Evolutionary conservation across 495 filamentous ascomycete species (phyloP), one percentile per base, ranked within the genome.

Genomic region (Aspergillus hancockii): DNA sequence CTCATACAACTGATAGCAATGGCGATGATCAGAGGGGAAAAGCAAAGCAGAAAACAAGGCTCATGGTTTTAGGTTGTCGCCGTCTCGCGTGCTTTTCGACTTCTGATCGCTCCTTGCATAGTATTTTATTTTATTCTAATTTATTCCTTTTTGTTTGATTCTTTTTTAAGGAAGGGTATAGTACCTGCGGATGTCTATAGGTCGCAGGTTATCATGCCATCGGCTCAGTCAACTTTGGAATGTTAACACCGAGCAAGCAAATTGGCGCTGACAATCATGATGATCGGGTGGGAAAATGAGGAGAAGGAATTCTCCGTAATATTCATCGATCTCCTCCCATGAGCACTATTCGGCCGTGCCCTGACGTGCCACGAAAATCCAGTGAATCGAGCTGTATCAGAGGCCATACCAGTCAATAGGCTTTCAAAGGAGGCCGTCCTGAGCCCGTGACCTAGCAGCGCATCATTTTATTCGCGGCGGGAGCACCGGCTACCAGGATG

Each of bases 401-500:
- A 12, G 38, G 18, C 14, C 21, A 40, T 49, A 46, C 21, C 31
- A 49, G 56, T 43, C 49, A 34, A 54, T 52, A 14, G 43, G 54
- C 31, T 25, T 9, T 53, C 31, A 49, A 58, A 51, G 52, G 38
- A 52, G 57, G 25, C 56, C 19, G 47, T 16, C 8, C 30, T 49
- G 50, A 52, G 52, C 64, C 60, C 58, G 54, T 63, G 64, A 63
- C 58, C 25, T 55, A 62, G 19, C 21, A 43, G 47, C 52, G n/a
- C n/a, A 40, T 56, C 25, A n/a, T 59, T 43, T 46, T 30, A 55
- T 61, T 63, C 53, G 63, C 38, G 45, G 43, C 56, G 57, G 59
- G 30, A 62, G 30, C 16, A 46, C 49, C 59, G 63, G 63, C 57
- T 50, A 21, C 52, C 43, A 57, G 54, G n/a, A 41, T 23, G n/a